Evolutionary conservation across 2,329 filamentous ascomycete genomes (phyloP), one percentile per base, ranked within the genome.

Genomic region (Colletotrichum theobromicola): DNA sequence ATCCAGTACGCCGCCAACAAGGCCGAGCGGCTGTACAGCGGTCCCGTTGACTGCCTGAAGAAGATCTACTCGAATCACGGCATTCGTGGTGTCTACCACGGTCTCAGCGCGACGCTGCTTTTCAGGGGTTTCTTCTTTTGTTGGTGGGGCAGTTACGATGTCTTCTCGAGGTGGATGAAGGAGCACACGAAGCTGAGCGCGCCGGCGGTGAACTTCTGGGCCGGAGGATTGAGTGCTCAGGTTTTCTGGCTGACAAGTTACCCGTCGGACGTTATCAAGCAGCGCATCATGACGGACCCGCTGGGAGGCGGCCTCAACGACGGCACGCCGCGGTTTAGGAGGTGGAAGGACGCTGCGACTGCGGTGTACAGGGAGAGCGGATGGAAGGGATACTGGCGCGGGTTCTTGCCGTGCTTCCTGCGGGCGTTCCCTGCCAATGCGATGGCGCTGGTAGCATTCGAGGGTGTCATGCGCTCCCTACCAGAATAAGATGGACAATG

Each of bases 111-210:
- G 2, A 98, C 97, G 0, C 87, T 98, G 63, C 84, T 98, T 62
- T 98, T 98, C 87, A 91, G 97, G 21, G 92, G 92, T 16, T 98
- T 96, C 86, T 99, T 99, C 88, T 98, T 98, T 89, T 97, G 93
- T 87, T 98, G 96, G 96, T 99, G 97, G 97, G 93, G 93, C n/a
- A 94, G 92, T 75, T 99, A 99, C 86, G 96, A 98, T 80, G 79
- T 98, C 34, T 90, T 98, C 78, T 94, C 94, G 7, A 88, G 91
- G 26, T 85, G 89, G 74, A 87, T 98, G 81, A 87, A 90, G 69
- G 84, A 90, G 21, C 87, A 92, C 79, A 98, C 96, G 4, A 84
- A 79, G 15, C 86, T 98, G 68, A 94, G 94, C 68, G 91, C 92
- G 0, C 95, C 97, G 0, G 93, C 93, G 2, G 89, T 98, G 80